Evolutionary conservation across 306 rosid species (phyloP).

Genomic region (Dalbergia cochinchinensis): DNA sequence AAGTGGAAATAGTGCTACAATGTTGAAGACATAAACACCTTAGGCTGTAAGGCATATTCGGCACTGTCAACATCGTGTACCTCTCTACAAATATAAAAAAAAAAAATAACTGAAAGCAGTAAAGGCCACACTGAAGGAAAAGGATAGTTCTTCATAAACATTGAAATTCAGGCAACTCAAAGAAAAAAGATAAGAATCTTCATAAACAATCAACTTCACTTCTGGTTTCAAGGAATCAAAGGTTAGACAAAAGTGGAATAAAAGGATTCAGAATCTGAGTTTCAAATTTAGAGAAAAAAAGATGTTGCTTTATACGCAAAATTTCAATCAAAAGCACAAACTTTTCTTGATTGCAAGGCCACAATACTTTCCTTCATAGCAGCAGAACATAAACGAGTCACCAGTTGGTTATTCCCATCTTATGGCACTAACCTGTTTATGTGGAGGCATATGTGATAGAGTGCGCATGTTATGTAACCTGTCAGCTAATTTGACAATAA

Average conservation of each 20-base stretch:
- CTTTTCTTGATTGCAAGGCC: constrained; percentile 24
- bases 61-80: constrained; percentile 15
- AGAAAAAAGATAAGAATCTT: constrained; percentile 1
- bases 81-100: not conserved
- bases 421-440: constrained; percentile 82
- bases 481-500: constrained; percentile 96
- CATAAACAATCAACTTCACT: constrained; percentile 26
- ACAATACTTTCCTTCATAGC: constrained; percentile 18
- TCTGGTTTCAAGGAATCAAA: constrained; percentile 30
- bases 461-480: constrained; percentile 98
- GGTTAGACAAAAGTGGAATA: constrained; percentile 13
- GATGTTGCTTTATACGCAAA: constrained; percentile 3
- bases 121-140: constrained; percentile 15
- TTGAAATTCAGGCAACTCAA: not conserved
- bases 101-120: constrained; percentile 34
- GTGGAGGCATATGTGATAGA: constrained; percentile 95
- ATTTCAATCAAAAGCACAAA: constrained; percentile 35
- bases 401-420: constrained; percentile 37
- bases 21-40: constrained; percentile 20
- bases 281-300: constrained; percentile 13
- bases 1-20: not conserved
- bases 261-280: constrained; percentile 1
- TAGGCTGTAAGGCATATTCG: constrained; percentile 4
- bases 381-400: constrained; percentile 10
- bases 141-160: constrained; percentile 11